phyloP scores from a whole-genome alignment of 139 green algal genomes.

The Chlorella sp. region DNA sequence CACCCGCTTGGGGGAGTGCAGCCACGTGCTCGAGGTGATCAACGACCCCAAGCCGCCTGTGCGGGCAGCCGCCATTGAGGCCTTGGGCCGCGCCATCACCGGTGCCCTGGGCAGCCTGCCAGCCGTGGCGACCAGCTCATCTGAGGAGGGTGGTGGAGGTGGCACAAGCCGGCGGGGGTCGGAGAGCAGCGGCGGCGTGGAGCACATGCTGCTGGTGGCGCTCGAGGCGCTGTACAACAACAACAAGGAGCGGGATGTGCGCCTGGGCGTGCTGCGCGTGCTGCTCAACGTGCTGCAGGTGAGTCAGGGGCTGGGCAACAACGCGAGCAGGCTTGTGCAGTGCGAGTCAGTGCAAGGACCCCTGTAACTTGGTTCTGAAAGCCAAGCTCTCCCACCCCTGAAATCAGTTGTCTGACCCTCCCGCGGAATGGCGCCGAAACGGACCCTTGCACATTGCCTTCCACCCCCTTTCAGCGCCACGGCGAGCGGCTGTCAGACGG shows the following conservation, averaged over 20 bases:
- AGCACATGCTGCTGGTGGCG: constrained; percentile 86
- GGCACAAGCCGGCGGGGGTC: neutral
- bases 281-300: constrained; percentile 78
- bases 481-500: constrained; percentile 79
- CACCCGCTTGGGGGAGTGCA: neutral
- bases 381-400: no score
- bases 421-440: no score
- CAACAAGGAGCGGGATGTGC: constrained; percentile 72
- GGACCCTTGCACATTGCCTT: no score
- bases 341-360: no score
- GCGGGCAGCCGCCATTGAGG: constrained; percentile 70
- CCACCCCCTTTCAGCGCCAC: no score
- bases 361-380: no score
- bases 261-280: constrained; percentile 74
- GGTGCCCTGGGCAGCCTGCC: constrained; percentile 56
- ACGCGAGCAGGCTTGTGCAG: neutral
- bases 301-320: neutral
- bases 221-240: constrained; percentile 76
- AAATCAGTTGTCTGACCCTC: no score
- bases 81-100: constrained; percentile 70
- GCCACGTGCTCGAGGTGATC: constrained; percentile 80
- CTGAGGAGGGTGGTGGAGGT: no score
- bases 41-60: constrained; percentile 48
- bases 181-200: constrained; percentile 55
- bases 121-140: no score